Base-by-base conservation (phyloP, 1,284 basidiomycete species). In the Moesziomyces parantarcticus region DNA sequence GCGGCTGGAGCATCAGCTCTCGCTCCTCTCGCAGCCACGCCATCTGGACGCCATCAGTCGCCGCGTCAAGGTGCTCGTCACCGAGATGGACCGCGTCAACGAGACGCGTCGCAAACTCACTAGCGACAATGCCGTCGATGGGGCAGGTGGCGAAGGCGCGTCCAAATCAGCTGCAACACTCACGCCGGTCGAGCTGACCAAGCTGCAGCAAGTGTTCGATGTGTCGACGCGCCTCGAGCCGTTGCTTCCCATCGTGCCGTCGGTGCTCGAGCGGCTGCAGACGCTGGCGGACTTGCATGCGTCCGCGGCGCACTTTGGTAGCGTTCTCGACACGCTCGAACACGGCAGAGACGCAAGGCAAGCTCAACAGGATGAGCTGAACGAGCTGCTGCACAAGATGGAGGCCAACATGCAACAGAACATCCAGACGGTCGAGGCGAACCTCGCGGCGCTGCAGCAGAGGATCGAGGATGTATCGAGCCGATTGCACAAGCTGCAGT, bases 31-130 rank as follows among this genome's bases (percentile, higher is more conserved):
- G 0, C 94, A 98, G 86, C 96, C 97, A 0, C 90, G 94, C 7
- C 95, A 99, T 83, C 90, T 99, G 40, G 96, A 99, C 84, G 92
- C 93, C n/a, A 92, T 98, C 70, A 94, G 94, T 1, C 89, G 95
- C 18, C 90, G 96, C 9, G 89, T 98, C 73, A 99, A 98, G 80
- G 87, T 97, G 10, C 89, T 98, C 18, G 88, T 96, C 9, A 91
- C 93, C 0, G 96, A 99, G 83, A 88, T 99, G 57, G 96, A 98
- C 64, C 90, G 94, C 20, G 89, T 91, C 1, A 90, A 91, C 54
- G 88, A 88, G 47, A 82, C 85, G 1, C 83, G 86, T 10, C 77
- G 84, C 6, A 85, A 85, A 60, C 81, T 86, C 74, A 78, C 79
- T n/a, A n/a, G n/a, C 25, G 75, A 78, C 7, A 52, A 86, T 84